Base-by-base conservation (phyloP, 768 basidiomycete genomes). In the Mycena venus region DNA sequence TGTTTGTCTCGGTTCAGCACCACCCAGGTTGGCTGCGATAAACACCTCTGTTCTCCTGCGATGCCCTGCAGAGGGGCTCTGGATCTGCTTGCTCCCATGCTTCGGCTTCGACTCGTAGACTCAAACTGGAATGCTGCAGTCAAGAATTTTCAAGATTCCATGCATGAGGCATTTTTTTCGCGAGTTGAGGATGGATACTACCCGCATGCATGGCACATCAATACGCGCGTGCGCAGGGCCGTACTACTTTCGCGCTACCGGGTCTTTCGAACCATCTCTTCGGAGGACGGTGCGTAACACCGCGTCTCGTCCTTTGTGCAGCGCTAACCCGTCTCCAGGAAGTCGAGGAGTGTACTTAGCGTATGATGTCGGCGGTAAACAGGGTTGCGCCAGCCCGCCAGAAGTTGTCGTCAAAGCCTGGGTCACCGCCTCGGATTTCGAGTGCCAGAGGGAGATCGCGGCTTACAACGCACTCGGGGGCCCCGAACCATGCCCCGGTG, bases 131-230 rank as follows among this genome's bases (percentile, higher is more conserved):
- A 81, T 51, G 31, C 23, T 10, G 77, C 75, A 19, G 68, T 81
- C 15, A 21, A 53, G 17, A 40, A 31, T 21, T 53, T 75, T 23
- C 65, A 51, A 58, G 31, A 51, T 47, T 21, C 27, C 49, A 25
- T n/a, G 29, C 51, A 40, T 32, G 60, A 40, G 11, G 0, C 53
- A 14, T 81, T 80, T 47, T 81, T 82, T 51, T 63, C 66, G 19
- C 49, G 67, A 8, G 76, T 82, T 12, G 82, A 82, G 61, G 73
- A 76, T 5, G 82, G 77, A 4, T 81, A 80, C 64, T 82, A 83
- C 65, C 82, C 83, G 11, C 77, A 84, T 60, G 40, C 71, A 31
- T 81, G 82, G 81, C 82, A 84, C 74, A 75, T 84, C 76, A 82
- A 82, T 64, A 82, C 82, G 2, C 78, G 77, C 40, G 75, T 81